Percentiles rank a stretch among this genome's conserved stretches.
Conservation (phyloP, 257 asterid genomes). For the Vinca minor region DNA sequence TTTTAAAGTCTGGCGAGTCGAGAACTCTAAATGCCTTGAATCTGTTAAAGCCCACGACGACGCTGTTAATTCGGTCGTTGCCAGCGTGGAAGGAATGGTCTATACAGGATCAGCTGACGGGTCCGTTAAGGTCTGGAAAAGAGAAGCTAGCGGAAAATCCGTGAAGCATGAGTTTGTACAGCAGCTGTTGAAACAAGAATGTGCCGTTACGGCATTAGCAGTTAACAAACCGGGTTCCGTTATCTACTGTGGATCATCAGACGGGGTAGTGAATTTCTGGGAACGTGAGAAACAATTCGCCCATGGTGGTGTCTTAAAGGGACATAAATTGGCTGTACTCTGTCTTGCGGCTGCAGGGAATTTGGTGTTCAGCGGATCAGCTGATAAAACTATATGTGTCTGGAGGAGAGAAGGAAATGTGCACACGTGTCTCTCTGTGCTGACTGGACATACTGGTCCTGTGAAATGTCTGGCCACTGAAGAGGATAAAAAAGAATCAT, state of each 20-base stretch:
- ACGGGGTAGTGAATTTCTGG: slow-evolving; percentile 75
- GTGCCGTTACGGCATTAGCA: slow-evolving; percentile 65
- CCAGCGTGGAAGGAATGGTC: slow-evolving; percentile 47
- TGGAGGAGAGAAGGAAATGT: slow-evolving; percentile 57
- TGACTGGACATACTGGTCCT: slow-evolving; percentile 80
- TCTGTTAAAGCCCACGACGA: slow-evolving; percentile 84
- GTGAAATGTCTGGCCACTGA: slow-evolving; percentile 68
- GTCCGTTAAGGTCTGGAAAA: slow-evolving; percentile 60
- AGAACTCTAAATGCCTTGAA: slow-evolving; percentile 57
- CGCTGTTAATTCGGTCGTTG: slow-evolving; percentile 63
- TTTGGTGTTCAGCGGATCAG: slow-evolving; percentile 64
- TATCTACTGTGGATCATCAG: slow-evolving; percentile 60
- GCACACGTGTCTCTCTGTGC: slow-evolving; percentile 55
- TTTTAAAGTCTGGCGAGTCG: slow-evolving; percentile 64
- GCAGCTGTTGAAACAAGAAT: slow-evolving; percentile 52
- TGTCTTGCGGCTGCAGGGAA: slow-evolving; percentile 55
- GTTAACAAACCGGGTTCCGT: slow-evolving; percentile 36
- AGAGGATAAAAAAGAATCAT: slow-evolving; percentile 37
- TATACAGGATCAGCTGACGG: slow-evolving; percentile 86
- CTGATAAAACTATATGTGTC: slow-evolving; percentile 64
- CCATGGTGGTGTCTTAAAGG: slow-evolving; percentile 65
- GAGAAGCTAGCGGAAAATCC: slow-evolving; percentile 41
- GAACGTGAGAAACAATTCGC: slow-evolving; percentile 39
- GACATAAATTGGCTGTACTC: slow-evolving; percentile 74
- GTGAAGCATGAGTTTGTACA: slow-evolving; percentile 34